These are phyloP conservation scores for Orbilia quercus DNA, from an alignment of 2,329 filamentous ascomycete species.

Conservation along the genomic window DNA sequence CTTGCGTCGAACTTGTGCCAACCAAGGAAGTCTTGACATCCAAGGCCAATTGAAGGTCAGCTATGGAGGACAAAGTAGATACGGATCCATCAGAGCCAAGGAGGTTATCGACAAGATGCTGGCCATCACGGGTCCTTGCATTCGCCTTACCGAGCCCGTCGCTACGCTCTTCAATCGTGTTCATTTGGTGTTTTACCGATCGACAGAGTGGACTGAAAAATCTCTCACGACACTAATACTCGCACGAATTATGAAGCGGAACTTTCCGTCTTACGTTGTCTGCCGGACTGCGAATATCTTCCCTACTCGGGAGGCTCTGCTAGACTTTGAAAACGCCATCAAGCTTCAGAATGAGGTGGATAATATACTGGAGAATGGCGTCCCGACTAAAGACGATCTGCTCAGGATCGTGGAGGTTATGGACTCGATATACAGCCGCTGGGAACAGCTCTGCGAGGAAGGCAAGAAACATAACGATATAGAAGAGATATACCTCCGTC, in stretches of 20 bases:
- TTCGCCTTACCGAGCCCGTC: slow-evolving; percentile 78
- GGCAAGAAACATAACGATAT: slow-evolving; percentile 71
- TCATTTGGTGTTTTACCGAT: slow-evolving; percentile 94
- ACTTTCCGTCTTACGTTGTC: slow-evolving; percentile 90
- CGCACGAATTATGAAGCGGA: slow-evolving; percentile 85
- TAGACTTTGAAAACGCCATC: slow-evolving; percentile 91
- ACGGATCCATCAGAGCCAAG: slow-evolving; percentile 55
- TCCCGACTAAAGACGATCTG: slow-evolving; percentile 73
- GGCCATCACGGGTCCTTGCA: slow-evolving; percentile 74
- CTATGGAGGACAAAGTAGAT: slow-evolving; percentile 56
- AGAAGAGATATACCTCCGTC: slow-evolving; percentile 87
- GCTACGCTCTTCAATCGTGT: slow-evolving; percentile 91
- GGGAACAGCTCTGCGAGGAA: slow-evolving; percentile 77
- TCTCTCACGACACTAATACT: slow-evolving; percentile 94
- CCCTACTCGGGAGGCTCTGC: slow-evolving; percentile 74
- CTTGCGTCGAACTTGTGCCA: slow-evolving; percentile 55
- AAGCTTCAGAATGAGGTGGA: slow-evolving; percentile 85
- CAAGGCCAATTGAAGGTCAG: slow-evolving; percentile 57
- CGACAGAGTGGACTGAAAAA: slow-evolving; percentile 97
- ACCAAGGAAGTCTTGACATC: slow-evolving; percentile 56
- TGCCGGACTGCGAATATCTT: slow-evolving; percentile 92
- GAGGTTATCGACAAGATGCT: slow-evolving; percentile 59
- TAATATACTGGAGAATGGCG: slow-evolving; percentile 80
- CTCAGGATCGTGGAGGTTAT: slow-evolving; percentile 77
- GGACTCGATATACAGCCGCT: slow-evolving; percentile 80